A percentile compares a stretch with the other conserved stretches of the same genome.
These are phyloP conservation scores for Diplodia sapinea DNA, from an alignment of 2,329 filamentous ascomycete genomes.

Conservation along the genomic window DNA sequence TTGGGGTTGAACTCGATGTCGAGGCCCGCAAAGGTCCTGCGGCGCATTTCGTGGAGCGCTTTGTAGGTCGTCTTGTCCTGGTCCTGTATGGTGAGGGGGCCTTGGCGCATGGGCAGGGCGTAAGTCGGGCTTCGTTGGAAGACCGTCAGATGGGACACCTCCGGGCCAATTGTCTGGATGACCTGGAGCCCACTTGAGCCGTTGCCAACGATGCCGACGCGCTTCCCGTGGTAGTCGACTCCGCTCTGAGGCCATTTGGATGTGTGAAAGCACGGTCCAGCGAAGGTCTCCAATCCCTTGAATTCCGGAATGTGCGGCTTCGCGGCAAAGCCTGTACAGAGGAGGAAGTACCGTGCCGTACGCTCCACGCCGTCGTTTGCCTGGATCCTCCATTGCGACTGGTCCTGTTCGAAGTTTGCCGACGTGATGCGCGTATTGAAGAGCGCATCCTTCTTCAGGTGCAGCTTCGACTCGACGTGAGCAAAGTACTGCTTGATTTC, in stretches of 20 bases:
- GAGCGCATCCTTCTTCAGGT: slow-evolving; percentile 62
- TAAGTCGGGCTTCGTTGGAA: slow-evolving; percentile 73
- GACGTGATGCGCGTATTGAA: slow-evolving; percentile 63
- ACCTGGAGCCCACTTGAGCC: slow-evolving; percentile 70
- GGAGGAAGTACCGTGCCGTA: slow-evolving; percentile 58
- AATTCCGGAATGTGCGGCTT: slow-evolving; percentile 67
- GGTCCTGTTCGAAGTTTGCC: slow-evolving; percentile 57
- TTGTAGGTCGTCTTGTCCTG: slow-evolving; percentile 55
- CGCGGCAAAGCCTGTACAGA: slow-evolving; percentile 64
- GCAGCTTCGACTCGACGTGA: slow-evolving; percentile 61
- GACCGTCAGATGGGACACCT: slow-evolving; percentile 59
- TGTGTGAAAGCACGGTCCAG: slow-evolving; percentile 64
- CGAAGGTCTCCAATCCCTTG: slow-evolving; percentile 65
- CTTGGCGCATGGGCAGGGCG: slow-evolving; percentile 65
- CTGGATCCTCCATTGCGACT: slow-evolving; percentile 58
- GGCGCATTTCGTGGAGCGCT: slow-evolving; percentile 59
- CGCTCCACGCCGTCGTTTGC: slow-evolving; percentile 59
- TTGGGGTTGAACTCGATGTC: slow-evolving; percentile 61
- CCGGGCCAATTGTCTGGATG: slow-evolving; percentile 63
- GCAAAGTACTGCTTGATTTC: slow-evolving; percentile 66
- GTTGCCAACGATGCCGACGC: slow-evolving; percentile 68
- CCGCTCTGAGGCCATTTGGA: slow-evolving; percentile 65
- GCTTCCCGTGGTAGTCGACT: slow-evolving; percentile 63
- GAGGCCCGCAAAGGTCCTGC: slow-evolving; percentile 60
- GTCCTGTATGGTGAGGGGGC: slow-evolving; percentile 55